These are phyloP conservation scores for Cladophialophora carrionii DNA, from an alignment of 2,329 filamentous ascomycete genomes.

Conservation along the genomic window DNA sequence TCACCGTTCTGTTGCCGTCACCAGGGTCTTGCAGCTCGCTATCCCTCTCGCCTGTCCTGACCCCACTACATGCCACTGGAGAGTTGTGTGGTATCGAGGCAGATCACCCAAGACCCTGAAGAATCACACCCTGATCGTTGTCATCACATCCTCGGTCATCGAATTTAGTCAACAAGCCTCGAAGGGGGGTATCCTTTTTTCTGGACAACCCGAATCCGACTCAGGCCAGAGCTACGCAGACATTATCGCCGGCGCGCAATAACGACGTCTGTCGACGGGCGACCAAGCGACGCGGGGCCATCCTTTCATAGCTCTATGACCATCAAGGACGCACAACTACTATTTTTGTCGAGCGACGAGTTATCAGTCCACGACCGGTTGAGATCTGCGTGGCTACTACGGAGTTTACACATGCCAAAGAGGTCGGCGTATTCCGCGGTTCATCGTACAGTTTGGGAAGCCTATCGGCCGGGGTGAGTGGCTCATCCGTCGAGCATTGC, in stretches of 20 bases:
- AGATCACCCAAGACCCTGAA: constrained; percentile 30
- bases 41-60: constrained; percentile 12
- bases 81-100: constrained; percentile 17
- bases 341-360: constrained; percentile 12
- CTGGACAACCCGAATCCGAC: constrained; percentile 4
- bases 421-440: constrained; percentile 14
- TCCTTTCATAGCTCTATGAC: constrained; percentile 2
- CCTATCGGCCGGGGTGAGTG: constrained; percentile 29
- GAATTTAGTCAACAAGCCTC: constrained; percentile 10
- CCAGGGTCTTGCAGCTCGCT: constrained; percentile 15
- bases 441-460: constrained; percentile 25
- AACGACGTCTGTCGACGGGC: neutral
- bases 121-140: constrained; percentile 12
- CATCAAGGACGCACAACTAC: constrained; percentile 9
- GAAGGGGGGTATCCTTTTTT: neutral
- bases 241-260: constrained; percentile 1
- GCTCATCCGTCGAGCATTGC: constrained; percentile 9
- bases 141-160: constrained; percentile 23
- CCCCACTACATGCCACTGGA: constrained; percentile 19
- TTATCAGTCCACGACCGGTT: constrained; percentile 14
- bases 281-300: constrained; percentile 6
- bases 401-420: constrained; percentile 30
- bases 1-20: constrained; percentile 22
- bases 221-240: constrained; percentile 7
- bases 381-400: constrained; percentile 19